Conservation (phyloP, 1,284 basidiomycete genomes). For the Ustilago cynodontis region DNA sequence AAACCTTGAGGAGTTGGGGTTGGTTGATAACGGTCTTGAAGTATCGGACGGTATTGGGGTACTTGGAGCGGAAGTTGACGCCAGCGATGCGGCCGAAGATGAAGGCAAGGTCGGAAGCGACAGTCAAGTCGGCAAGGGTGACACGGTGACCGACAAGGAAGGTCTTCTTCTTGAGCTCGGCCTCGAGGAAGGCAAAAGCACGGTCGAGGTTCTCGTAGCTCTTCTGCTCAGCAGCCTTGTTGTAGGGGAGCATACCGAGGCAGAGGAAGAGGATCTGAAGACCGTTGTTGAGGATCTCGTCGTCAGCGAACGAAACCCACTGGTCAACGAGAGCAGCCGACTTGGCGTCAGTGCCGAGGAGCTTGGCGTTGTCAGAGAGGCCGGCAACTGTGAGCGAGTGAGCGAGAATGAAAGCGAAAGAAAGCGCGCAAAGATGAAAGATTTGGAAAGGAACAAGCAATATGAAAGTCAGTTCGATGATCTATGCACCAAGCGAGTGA, state of each 20-base stretch:
- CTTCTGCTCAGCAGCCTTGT: slow-evolving; percentile 75
- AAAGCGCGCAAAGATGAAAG: not conserved
- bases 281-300: slow-evolving; percentile 72
- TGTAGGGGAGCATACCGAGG: slow-evolving; percentile 64
- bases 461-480: slow-evolving; percentile 16
- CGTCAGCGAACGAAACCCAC: slow-evolving; percentile 78
- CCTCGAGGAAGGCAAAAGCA: slow-evolving; percentile 78
- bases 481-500: not conserved
- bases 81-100: slow-evolving; percentile 51
- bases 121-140: slow-evolving; percentile 87
- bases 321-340: slow-evolving; percentile 76
- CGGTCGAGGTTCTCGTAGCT: slow-evolving; percentile 71
- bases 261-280: slow-evolving; percentile 52
- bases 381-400: slow-evolving; percentile 77
- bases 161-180: slow-evolving; percentile 82
- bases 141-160: slow-evolving; percentile 94
- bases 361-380: slow-evolving; percentile 78
- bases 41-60: slow-evolving; percentile 83
- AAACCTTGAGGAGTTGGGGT: slow-evolving; percentile 62
- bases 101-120: slow-evolving; percentile 73
- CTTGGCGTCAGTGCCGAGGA: slow-evolving; percentile 76
- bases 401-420: no score
- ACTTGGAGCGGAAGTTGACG: slow-evolving; percentile 62
- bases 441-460: not conserved
- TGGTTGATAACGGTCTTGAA: slow-evolving; percentile 80